Evolutionary conservation across 1,284 basidiomycete species (phyloP).

Genomic region (Pascua guehoae): DNA sequence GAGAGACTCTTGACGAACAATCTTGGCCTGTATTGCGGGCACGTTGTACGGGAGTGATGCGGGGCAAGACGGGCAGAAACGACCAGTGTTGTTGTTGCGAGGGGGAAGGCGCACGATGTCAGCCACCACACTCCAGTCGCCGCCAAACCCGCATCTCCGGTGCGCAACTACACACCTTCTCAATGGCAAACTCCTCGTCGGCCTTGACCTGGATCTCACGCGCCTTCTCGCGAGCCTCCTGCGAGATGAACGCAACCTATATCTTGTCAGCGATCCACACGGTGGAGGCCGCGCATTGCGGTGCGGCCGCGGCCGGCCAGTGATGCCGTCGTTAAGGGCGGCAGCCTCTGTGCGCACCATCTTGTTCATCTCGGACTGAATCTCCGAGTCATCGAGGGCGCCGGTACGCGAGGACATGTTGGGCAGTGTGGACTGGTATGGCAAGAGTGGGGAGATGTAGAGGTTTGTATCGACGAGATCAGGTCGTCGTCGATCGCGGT

Average conservation of each 20-base stretch:
- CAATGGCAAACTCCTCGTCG: constrained; percentile 94
- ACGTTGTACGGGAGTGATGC: background rate
- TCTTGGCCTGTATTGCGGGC: constrained; percentile 66
- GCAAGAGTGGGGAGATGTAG: too few species aligned
- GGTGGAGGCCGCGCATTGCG: background rate
- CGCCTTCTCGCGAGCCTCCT: constrained; percentile 92
- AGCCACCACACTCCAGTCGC: background rate
- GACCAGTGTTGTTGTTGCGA: background rate
- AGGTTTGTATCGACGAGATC: too few species aligned
- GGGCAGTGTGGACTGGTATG: constrained; percentile 6
- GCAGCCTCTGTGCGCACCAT: constrained; percentile 62
- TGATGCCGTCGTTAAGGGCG: constrained; percentile 4
- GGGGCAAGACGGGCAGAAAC: too few species aligned
- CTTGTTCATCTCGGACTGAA: constrained; percentile 96
- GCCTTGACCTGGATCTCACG: constrained; percentile 95
- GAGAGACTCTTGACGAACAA: constrained; percentile 88
- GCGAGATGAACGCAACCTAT: constrained; percentile 95
- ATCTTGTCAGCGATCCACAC: background rate
- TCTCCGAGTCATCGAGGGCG: constrained; percentile 92
- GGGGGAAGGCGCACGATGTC: background rate
- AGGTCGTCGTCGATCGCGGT: too few species aligned
- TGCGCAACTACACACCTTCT: constrained; percentile 64
- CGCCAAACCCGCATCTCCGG: too few species aligned
- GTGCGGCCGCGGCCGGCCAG: background rate
- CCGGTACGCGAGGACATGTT: constrained; percentile 48